Evolutionary conservation across 2,329 filamentous ascomycete genomes (phyloP), one percentile per base, ranked within the genome.

Genomic region (Botrytis paeoniae): DNA sequence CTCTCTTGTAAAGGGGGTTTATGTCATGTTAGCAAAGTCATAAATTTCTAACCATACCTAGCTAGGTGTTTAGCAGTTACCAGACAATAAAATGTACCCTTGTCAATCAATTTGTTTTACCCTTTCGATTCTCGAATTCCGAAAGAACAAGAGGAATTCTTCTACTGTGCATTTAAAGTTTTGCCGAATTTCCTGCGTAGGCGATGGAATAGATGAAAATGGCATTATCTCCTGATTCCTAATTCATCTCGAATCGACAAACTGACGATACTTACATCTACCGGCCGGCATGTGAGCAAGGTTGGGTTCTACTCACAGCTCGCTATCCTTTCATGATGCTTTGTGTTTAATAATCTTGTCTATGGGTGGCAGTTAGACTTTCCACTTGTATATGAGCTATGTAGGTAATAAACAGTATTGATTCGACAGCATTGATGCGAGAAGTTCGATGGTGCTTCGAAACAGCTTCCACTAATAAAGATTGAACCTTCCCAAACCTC

Each of bases 181-280:
- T 72, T 54, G 54, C 72, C 72, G 72, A 73, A 64, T 35, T 74
- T 74, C 51, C 32, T 73, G 73, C 73, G 73, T 65, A 71, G 61
- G 69, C 65, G 71, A 70, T 37, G 65, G 57, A 54, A 54, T 39
- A 37, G 22, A 54, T 57, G 51, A 41, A 68, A 68, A 68, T 37
- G 39, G 48, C 35, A 51, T 72, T 35, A n/a, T 73, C 63, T 65
- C 62, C 72, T 51, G 72, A 71, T 72, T 68, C 69, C 60, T 68
- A n/a, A n/a, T 32, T 18, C n/a, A 29, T 54, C 68, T 63, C 48
- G 45, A 72, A 68, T 69, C 71, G 22, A 39, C 43, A 51, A 66
- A 51, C 45, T 54, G 39, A 66, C 64, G 35, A 73, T 29, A 61
- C 54, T 62, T 45, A 48, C 70, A 59, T 72, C 63, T 72, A 66